Evolutionary conservation across 2,329 filamentous ascomycete species (phyloP).

Genomic region (Zymoseptoria tritici): DNA sequence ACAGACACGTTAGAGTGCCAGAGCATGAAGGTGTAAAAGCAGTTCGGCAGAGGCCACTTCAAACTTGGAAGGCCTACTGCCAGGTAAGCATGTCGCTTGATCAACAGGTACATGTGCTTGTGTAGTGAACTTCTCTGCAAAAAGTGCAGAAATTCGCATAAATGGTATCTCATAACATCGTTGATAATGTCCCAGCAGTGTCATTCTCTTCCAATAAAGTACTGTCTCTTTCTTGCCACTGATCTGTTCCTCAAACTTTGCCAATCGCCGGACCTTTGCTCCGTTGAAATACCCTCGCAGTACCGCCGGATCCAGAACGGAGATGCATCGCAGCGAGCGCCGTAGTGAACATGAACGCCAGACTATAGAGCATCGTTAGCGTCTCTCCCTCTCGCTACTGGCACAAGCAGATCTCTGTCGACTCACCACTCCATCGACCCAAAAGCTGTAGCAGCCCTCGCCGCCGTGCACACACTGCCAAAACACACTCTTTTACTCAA

Average conservation of each 20-base stretch:
- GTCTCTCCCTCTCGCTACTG: neutral
- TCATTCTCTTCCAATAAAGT: neutral
- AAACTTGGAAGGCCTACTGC: too few relatives aligned
- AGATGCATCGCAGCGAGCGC: slow-evolving; percentile 43
- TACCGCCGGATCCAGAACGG: slow-evolving; percentile 5
- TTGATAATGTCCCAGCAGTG: neutral
- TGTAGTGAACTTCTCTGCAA: neutral
- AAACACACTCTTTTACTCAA: slow-evolving; percentile 52
- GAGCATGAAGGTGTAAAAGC: too few relatives aligned
- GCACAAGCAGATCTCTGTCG: neutral
- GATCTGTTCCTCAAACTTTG: neutral
- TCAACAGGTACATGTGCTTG: neutral
- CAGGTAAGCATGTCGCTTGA: neutral
- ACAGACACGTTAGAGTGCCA: too few relatives aligned
- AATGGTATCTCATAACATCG: neutral
- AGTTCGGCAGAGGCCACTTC: too few relatives aligned
- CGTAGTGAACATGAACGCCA: slow-evolving; percentile 46
- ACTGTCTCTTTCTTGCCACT: neutral
- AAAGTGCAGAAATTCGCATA: neutral
- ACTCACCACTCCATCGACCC: slow-evolving; percentile 56
- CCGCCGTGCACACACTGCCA: slow-evolving; percentile 49
- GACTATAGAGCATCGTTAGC: slow-evolving; percentile 30
- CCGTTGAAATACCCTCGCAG: neutral
- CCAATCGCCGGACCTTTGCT: neutral
- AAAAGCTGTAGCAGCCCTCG: slow-evolving; percentile 59